Conservation (phyloP, 352 stramenopile genomes). For the Aphanomyces euteiches region DNA sequence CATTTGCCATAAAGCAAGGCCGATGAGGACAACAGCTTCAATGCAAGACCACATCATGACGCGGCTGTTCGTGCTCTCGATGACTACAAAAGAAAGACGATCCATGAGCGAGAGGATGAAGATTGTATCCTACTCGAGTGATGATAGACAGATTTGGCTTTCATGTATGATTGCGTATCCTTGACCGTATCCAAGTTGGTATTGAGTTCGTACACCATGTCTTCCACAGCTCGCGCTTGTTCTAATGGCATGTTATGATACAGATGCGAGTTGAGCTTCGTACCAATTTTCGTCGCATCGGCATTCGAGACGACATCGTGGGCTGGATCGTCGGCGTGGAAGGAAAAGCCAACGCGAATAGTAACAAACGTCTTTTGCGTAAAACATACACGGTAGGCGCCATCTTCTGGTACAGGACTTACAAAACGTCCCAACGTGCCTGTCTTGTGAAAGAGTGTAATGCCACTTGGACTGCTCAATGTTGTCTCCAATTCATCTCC, state of each 20-base stretch:
- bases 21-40: conserved; percentile 65
- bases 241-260: conserved; percentile 39
- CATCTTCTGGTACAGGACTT: conserved; percentile 50
- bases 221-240: conserved; percentile 82
- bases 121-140: conserved; percentile 43
- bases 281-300: conserved; percentile 85
- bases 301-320: conserved; percentile 86
- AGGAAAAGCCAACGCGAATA: conserved; percentile 79
- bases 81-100: conserved; percentile 42
- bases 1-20: conserved; percentile 77
- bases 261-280: conserved; percentile 23
- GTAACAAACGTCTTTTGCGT: conserved; percentile 47
- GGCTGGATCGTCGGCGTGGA: conserved; percentile 77
- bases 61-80: conserved; percentile 75
- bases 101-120: conserved; percentile 1
- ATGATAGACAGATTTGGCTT: conserved; percentile 78
- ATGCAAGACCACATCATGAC: conserved; percentile 80
- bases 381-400: conserved; percentile 71
- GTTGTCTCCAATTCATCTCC: conserved; percentile 64
- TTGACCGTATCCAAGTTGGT: conserved; percentile 83
- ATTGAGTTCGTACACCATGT: conserved; percentile 83
- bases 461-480: conserved; percentile 56
- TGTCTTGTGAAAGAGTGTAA: conserved; percentile 52
- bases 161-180: conserved; percentile 84
- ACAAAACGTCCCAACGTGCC: conserved; percentile 56